phyloP scores from a whole-genome alignment of 1,139 yeast species.

The Sugiyamaella sp. region DNA sequence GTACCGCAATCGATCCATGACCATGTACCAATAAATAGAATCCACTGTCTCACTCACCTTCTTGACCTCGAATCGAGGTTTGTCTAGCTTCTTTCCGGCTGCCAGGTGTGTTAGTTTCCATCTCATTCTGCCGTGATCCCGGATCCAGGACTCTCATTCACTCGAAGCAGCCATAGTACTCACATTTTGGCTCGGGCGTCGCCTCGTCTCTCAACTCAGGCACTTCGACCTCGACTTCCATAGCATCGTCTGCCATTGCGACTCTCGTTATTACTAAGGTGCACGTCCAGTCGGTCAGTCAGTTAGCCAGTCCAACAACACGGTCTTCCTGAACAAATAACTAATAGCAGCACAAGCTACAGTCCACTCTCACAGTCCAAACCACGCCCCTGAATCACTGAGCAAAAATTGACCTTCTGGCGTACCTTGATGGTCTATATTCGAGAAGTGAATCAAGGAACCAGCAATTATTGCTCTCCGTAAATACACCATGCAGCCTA shows the following conservation, averaged over 20 bases:
- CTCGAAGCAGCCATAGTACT: not conserved
- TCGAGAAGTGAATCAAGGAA: not conserved
- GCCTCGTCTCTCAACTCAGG: slow-evolving; percentile 3
- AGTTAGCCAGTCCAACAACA: not conserved
- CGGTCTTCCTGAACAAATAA: not conserved
- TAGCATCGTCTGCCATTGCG: slow-evolving; percentile 27
- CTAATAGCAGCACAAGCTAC: not conserved
- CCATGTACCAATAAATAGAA: not conserved
- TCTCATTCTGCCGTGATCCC: too few species aligned
- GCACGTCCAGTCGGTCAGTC: not conserved
- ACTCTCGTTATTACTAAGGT: not conserved
- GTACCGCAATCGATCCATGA: not conserved
- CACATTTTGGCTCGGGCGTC: slow-evolving; percentile 8
- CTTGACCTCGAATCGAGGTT: slow-evolving; percentile 68
- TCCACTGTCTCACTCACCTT: slow-evolving; percentile 42
- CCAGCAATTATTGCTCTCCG: too few species aligned
- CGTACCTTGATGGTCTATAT: not conserved
- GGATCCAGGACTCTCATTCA: too few species aligned
- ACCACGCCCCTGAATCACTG: too few species aligned
- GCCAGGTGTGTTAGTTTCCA: not conserved
- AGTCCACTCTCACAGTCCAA: too few species aligned
- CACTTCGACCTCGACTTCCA: slow-evolving; percentile 26
- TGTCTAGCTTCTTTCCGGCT: slow-evolving; percentile 26
- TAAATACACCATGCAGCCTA: not conserved
- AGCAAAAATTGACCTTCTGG: too few species aligned